Percentiles rank a stretch among this genome's conserved stretches.
These are phyloP conservation scores for Yamadazyma akitaensis DNA, from an alignment of 805 yeast genomes.

Conservation along the genomic window DNA sequence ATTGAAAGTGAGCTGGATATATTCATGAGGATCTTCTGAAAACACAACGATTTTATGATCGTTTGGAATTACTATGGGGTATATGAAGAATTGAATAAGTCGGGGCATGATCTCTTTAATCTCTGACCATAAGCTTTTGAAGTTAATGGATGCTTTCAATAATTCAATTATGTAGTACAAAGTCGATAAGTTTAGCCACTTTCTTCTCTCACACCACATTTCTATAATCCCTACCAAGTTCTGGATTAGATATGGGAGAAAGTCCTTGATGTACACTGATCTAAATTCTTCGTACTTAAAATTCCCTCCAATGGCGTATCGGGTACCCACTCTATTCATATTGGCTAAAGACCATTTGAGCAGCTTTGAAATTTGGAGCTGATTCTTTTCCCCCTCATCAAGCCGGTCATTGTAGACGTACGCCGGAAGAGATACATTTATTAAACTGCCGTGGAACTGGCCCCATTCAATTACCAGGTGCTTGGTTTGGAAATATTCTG, in stretches of 20 bases:
- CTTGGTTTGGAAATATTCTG: constrained; percentile 54
- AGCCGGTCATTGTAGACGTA: constrained; percentile 44
- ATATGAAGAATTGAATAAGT: constrained; percentile 67
- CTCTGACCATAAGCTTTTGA: constrained; percentile 58
- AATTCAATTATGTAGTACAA: constrained; percentile 56
- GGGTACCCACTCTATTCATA: constrained; percentile 62
- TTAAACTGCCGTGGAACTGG: constrained; percentile 65
- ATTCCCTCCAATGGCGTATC: constrained; percentile 56
- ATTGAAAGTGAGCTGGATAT: constrained; percentile 65
- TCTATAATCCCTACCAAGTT: constrained; percentile 66
- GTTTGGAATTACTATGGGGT: constrained; percentile 70
- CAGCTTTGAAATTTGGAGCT: constrained; percentile 70
- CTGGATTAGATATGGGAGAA: constrained; percentile 70
- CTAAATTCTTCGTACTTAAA: constrained; percentile 62
- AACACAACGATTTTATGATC: constrained; percentile 68
- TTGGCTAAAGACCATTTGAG: constrained; percentile 83
- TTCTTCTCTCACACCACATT: constrained; percentile 60
- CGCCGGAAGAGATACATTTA: constrained; percentile 56
- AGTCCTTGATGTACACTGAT: constrained; percentile 48
- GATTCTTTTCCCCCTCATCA: constrained; percentile 38
- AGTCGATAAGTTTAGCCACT: constrained; percentile 70
- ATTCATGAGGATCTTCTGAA: constrained; percentile 86
- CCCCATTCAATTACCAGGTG: constrained; percentile 64
- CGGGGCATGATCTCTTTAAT: constrained; percentile 64
- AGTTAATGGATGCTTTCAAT: constrained; percentile 55